These are phyloP conservation scores for Suillus cothurnatus DNA, from an alignment of 768 basidiomycete species.

Conservation along the genomic window DNA sequence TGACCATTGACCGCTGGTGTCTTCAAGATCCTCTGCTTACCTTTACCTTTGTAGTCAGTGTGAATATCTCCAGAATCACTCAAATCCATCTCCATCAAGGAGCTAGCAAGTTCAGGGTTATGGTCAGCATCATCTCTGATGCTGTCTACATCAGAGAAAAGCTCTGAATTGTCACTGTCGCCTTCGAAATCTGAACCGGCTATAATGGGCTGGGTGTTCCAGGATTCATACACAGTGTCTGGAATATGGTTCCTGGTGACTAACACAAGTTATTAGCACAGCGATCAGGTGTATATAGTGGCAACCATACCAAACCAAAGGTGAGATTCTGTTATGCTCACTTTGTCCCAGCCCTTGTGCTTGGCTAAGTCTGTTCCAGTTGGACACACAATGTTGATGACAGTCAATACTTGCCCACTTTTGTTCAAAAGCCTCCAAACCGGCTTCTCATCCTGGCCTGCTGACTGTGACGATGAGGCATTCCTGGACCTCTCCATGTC, in stretches of 20 bases:
- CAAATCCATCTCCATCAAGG: background rate
- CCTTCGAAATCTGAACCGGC: background rate
- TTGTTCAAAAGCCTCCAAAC: background rate
- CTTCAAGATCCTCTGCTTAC: background rate
- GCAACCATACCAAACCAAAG: conserved; percentile 3
- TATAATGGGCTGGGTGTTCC: background rate
- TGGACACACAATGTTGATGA: background rate
- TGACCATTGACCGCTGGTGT: background rate
- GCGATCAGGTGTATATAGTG: background rate
- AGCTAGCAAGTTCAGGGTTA: background rate
- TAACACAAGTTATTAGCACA: background rate
- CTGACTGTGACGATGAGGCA: background rate
- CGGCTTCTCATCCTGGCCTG: background rate
- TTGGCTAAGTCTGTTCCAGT: background rate
- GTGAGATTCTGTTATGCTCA: background rate
- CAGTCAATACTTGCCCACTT: background rate
- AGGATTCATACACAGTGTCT: background rate
- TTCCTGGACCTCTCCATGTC: background rate
- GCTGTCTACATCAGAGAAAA: background rate
- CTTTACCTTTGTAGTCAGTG: background rate
- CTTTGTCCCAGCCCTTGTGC: conserved; percentile 3
- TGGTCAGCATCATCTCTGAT: background rate
- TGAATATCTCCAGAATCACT: background rate
- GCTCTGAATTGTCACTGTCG: background rate
- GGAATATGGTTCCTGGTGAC: background rate